Evolutionary conservation across 176 grass and related monocot genomes (phyloP), one percentile per base, ranked within the genome.

Genomic region (Eremochloa ophiuroides): DNA sequence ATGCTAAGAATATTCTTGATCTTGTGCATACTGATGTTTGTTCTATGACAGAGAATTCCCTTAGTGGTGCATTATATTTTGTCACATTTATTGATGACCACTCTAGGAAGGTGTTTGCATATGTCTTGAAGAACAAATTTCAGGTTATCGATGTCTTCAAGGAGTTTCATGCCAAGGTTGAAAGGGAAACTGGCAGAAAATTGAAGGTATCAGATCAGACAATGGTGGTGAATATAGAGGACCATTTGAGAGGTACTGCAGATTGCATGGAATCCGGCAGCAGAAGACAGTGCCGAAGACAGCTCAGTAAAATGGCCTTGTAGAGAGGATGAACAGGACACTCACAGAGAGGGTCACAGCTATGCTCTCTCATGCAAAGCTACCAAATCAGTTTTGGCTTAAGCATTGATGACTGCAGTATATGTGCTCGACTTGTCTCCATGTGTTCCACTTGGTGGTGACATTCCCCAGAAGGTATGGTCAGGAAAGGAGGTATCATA

Each of bases 21-120:
- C 39, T 82, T 28, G 29, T 81, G 51, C 76, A 87, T 7, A 75
- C 55, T 39, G 31, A 76, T 66, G 14, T 87, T 30, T 87, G 58
- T 38, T 82, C 38, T 20, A 69, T 77, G 47, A 59, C 6, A 35
- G 39, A 69, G 11, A 34, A 9, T 11, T 37, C 41, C 5, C 56
- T 66, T 35, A 15, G 41, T 41, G 42, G 40, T 28, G 28, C 58
- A 4, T 51, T 37, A 37, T 37, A 37, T 37, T 37, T 37, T 37
- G 35, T 37, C 35, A 37, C 5, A 37, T 37, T 37, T 25, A 40
- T 42, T 42, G 37, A 69, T 69, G 37, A 69, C 11, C 35, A 69
- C 7, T 69, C 37, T 14, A 5, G 37, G 7, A 69, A 69, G 22
- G 2, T 82, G 39, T 30, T 77, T 87, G 40, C 66, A 13, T 37